phyloP scores from a whole-genome alignment of 2,329 filamentous ascomycete genomes.

The Monosporascus sp. region DNA sequence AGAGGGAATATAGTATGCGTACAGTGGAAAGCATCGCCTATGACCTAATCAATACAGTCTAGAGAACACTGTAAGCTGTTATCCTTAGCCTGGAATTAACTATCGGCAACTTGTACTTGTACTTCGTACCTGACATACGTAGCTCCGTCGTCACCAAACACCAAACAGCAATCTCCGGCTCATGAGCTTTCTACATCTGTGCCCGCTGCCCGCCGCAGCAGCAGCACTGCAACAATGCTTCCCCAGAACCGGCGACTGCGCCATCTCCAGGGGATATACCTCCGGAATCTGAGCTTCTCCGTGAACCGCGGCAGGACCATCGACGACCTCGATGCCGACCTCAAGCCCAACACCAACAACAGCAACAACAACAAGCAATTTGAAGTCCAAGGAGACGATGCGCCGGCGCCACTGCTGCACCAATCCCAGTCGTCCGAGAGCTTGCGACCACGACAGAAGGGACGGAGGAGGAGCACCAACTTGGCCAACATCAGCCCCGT shows the following conservation, averaged over 20 bases:
- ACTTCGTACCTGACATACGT: too few relatives aligned
- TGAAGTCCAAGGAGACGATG: slow-evolving; percentile 39
- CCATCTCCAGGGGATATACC: slow-evolving; percentile 78
- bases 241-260: slow-evolving; percentile 81
- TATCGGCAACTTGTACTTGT: too few relatives aligned
- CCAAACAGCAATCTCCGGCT: slow-evolving; percentile 1
- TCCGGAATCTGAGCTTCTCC: slow-evolving; percentile 76
- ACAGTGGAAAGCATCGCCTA: too few relatives aligned
- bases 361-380: slow-evolving; percentile 26
- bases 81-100: too few relatives aligned
- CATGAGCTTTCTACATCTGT: slow-evolving; percentile 14
- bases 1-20: too few relatives aligned
- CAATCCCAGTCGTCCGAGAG: slow-evolving; percentile 52
- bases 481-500: slow-evolving; percentile 41
- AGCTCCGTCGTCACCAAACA: slow-evolving; percentile 4
- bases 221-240: slow-evolving; percentile 35
- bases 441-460: slow-evolving; percentile 33
- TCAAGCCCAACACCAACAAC: slow-evolving; percentile 57
- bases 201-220: slow-evolving; percentile 22
- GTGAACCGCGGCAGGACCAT: slow-evolving; percentile 55
- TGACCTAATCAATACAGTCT: too few relatives aligned
- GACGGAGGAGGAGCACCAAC: slow-evolving; percentile 44
- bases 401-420: slow-evolving; percentile 40
- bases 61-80: too few relatives aligned
- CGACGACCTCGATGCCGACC: slow-evolving; percentile 74